Percentiles rank a stretch among this genome's conserved stretches.
These are phyloP conservation scores for Alternaria triticimaculans DNA, from an alignment of 2,329 filamentous ascomycete species.

Conservation along the genomic window DNA sequence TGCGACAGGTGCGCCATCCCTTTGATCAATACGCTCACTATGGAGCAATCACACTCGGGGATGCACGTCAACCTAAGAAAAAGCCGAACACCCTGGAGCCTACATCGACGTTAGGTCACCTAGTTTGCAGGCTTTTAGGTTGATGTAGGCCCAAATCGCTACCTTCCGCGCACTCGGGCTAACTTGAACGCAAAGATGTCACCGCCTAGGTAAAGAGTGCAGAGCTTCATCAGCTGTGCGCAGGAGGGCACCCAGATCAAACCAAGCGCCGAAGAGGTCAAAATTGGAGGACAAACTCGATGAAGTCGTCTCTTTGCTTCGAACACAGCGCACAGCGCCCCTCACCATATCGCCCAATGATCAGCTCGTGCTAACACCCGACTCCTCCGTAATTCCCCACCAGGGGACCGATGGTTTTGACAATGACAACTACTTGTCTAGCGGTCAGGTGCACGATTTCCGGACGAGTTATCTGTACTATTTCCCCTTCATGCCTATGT, in stretches of 20 bases:
- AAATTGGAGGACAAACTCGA: constrained; percentile 43
- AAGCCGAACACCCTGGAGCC: neutral
- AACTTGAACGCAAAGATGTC: constrained; percentile 14
- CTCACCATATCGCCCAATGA: constrained; percentile 1
- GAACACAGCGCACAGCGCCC: constrained; percentile 16
- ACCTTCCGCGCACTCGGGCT: neutral
- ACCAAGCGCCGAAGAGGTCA: constrained; percentile 11
- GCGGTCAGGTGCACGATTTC: constrained; percentile 15
- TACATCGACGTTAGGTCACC: neutral
- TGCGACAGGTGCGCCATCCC: constrained; percentile 31
- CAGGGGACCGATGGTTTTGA: neutral
- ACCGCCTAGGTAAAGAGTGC: constrained; percentile 23
- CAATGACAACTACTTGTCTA: constrained; percentile 2
- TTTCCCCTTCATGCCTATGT: constrained; percentile 23
- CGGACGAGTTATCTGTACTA: constrained; percentile 12
- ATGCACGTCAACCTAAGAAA: too few relatives aligned
- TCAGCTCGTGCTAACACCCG: constrained; percentile 11
- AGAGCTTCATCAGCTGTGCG: constrained; percentile 16
- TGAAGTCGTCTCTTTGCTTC: constrained; percentile 36
- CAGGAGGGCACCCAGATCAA: constrained; percentile 8
- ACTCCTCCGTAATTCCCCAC: constrained; percentile 8
- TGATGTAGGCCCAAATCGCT: neutral
- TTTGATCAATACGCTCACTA: neutral
- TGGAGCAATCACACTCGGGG: too few relatives aligned
- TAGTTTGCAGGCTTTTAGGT: neutral